Base-by-base conservation (phyloP, 2,329 filamentous ascomycete genomes). In the Penicillium sumatraense region DNA sequence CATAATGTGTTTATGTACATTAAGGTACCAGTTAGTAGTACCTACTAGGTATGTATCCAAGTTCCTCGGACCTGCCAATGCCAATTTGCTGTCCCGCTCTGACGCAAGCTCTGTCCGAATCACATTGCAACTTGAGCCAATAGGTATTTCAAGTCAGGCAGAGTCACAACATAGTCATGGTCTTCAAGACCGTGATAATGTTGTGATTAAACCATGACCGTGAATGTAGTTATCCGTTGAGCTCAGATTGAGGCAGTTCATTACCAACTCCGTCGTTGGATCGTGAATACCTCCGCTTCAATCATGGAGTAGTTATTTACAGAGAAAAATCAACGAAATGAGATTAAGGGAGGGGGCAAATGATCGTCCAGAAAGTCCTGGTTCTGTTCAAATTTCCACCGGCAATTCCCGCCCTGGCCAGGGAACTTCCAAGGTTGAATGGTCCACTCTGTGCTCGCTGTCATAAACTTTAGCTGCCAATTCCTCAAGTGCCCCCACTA, bases 331-430 rank as follows among this genome's bases (percentile, higher is more conserved):
- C 5, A 31, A 31, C 5, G 16, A 44, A 44, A 44, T 23, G 40
- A 44, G 40, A n/a, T 20, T 18, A 44, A 13, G 40, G 20, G 24
- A 31, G 41, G 41, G 26, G 26, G 42, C 16, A 29, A 46, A 11
- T 46, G 42, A 46, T 46, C 42, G 42, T 20, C 42, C 42, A 29
- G 26, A 13, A 54, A 49, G 49, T 36, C 31, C 46, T 45, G 46
- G 52, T 50, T 53, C 52, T 54, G 52, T 54, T 49, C 45, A 45
- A 49, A 46, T 49, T 54, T 29, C 51, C 46, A 49, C 46, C 23
- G 33, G 29, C n/a, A 53, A 53, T 40, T 46, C 42, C 42, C 42
- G 42, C 42, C 26, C 27, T 44, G 38, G 3, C 10, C 5, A 46
- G 26, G 42, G 31, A 46, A 18, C 10, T 31, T n/a, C n/a, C 29